phyloP scores from a whole-genome alignment of 2,329 filamentous ascomycete species.

The Ophiostoma angusticollis region DNA sequence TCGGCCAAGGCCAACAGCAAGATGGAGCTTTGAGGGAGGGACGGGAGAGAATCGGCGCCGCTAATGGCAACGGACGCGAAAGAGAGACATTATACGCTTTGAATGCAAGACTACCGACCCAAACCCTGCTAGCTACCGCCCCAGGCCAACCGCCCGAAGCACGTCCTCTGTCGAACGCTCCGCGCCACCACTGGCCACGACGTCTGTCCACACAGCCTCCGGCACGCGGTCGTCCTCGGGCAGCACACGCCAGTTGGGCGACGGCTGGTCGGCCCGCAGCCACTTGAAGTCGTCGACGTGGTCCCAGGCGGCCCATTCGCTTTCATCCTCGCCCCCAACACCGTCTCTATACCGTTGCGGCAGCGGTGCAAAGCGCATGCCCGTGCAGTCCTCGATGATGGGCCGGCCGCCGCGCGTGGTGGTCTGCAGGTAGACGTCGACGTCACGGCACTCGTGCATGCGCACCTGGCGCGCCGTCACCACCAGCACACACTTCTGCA shows the following conservation, averaged over 20 bases:
- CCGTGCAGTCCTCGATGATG: constrained; percentile 81
- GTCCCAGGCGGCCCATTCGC: constrained; percentile 81
- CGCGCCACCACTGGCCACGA: constrained; percentile 52
- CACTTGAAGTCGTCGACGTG: constrained; percentile 97
- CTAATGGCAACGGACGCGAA: constrained; percentile 1
- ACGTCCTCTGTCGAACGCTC: constrained; percentile 53
- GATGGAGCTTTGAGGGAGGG: constrained; percentile 27
- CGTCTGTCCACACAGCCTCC: constrained; percentile 54
- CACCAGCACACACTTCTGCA: constrained; percentile 62
- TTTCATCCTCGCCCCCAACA: constrained; percentile 26
- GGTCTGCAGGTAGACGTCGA: constrained; percentile 73
- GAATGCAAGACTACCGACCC: background rate
- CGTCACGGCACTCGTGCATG: constrained; percentile 74
- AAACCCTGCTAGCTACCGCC: constrained; percentile 3
- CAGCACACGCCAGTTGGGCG: constrained; percentile 76
- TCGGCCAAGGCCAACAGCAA: constrained; percentile 22
- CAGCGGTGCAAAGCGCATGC: constrained; percentile 66
- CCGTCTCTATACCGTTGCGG: constrained; percentile 24
- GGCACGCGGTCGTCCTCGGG: constrained; percentile 44
- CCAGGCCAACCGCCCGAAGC: constrained; percentile 37
- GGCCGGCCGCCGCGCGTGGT: constrained; percentile 73
- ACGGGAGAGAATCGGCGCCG: background rate
- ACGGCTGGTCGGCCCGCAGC: constrained; percentile 73
- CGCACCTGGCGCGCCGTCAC: constrained; percentile 77
- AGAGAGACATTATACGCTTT: no score